A percentile compares a stretch with the other conserved stretches of the same genome.
These are phyloP conservation scores for Voacanga thouarsii DNA, from an alignment of 257 asterid species.

Conservation along the genomic window DNA sequence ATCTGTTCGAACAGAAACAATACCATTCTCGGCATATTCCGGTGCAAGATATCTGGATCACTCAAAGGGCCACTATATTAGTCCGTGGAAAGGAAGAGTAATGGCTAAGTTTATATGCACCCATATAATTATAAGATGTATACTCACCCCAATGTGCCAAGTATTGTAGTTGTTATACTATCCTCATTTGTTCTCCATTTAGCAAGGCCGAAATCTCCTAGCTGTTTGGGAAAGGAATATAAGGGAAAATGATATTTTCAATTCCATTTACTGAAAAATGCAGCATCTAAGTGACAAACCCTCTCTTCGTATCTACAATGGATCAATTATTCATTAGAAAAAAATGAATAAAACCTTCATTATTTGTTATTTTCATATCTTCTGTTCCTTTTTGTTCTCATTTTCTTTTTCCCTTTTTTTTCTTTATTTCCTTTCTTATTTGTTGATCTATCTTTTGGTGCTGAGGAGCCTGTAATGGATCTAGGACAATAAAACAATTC, in stretches of 20 bases:
- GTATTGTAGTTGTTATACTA: constrained; percentile 46
- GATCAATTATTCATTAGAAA: not conserved
- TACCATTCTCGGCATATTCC: constrained; percentile 71
- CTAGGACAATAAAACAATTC: not conserved
- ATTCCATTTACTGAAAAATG: not conserved
- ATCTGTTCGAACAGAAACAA: constrained; percentile 70
- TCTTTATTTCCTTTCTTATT: not conserved
- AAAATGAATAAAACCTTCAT: not conserved
- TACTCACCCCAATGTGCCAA: constrained; percentile 76
- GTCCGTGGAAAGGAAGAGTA: not conserved
- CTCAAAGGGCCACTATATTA: constrained; percentile 14
- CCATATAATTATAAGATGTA: constrained; percentile 4
- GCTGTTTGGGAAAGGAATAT: constrained; percentile 31
- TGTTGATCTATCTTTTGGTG: not conserved
- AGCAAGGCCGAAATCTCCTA: constrained; percentile 86
- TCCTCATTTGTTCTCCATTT: constrained; percentile 59
- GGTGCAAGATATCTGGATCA: constrained; percentile 74
- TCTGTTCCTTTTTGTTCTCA: not conserved
- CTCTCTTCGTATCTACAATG: not conserved
- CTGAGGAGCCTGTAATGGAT: not conserved
- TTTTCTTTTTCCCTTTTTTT: not conserved
- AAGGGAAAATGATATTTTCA: not conserved
- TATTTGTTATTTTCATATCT: not conserved
- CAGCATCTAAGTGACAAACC: not conserved
- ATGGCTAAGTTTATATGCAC: not conserved